Evolutionary conservation across 1,139 yeast species (phyloP), one percentile per base, ranked within the genome.

Genomic region (Wickerhamomyces sp.): DNA sequence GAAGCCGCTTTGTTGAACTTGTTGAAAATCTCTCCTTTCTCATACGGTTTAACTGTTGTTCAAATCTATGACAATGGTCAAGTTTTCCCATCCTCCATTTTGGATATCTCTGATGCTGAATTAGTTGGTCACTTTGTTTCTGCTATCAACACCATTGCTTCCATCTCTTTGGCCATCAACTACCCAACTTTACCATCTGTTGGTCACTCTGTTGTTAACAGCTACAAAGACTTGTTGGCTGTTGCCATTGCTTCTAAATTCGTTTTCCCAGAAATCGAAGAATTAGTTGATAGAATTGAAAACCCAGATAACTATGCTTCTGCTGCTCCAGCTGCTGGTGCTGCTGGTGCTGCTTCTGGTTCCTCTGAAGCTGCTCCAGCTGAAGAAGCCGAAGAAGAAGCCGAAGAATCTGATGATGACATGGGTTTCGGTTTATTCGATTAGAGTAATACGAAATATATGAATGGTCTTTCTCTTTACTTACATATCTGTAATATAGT

Each of bases 161-260:
- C 95, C 61, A 78, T 92, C 72, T 92, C 99, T 55, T 81, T 92
- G 76, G 98, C 97, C 71, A 77, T 87, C 66, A 92, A 90, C 72
- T 90, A 92, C 95, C 98, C 98, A 81, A 92, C 99, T 68, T 77
- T 92, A 69, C 97, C 97, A 74, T 88, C 98, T 64, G 98, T 92
- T 68, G 92, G 96, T 70, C 98, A 92, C 96, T 81, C 95, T 63
- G 80, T 92, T 72, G 83, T 92, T 79, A 92, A 94, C 96, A 82
- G 87, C 81, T 92, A 94, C 95, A 92, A 94, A 95, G 85, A 92
- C 78, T 81, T 94, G 67, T 80, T 94, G 74, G 97, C 97, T 66
- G 81, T 94, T 65, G 94, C 98, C 58, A 76, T 92, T 75, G 98
- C 97, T 68, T 83, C 97, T 67, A 97, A 92, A 71, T 92, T 90